Conservation (phyloP, 768 basidiomycete genomes). For the Lactifluus rugatus region DNA sequence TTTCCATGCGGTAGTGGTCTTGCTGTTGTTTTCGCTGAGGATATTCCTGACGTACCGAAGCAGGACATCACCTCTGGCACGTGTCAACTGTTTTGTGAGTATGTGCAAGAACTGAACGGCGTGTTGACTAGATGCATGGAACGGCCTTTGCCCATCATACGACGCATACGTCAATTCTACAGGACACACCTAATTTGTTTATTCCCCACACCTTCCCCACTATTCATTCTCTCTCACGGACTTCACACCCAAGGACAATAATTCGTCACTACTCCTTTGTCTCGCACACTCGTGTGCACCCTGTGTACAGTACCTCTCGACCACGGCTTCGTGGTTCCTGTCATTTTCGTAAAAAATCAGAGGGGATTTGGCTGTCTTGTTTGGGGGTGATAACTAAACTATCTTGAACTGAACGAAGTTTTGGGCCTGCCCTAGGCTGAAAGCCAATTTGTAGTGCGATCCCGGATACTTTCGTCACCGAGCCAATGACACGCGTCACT, state of each 20-base stretch:
- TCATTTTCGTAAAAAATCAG: neutral
- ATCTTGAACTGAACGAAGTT: neutral
- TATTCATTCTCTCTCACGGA: neutral
- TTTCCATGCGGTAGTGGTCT: slow-evolving; percentile 7
- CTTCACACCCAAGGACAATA: neutral
- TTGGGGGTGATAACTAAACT: neutral
- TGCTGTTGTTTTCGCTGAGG: slow-evolving; percentile 18
- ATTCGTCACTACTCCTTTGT: neutral
- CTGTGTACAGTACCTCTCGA: neutral
- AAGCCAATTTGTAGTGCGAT: too few relatives aligned
- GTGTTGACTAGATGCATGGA: slow-evolving; percentile 6
- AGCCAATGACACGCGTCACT: too few relatives aligned
- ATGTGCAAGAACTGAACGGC: neutral
- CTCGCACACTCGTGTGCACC: neutral
- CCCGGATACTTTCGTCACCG: too few relatives aligned
- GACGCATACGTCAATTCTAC: neutral
- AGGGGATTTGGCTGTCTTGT: neutral
- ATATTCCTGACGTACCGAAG: slow-evolving; percentile 3
- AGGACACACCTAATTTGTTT: neutral
- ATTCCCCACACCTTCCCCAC: neutral
- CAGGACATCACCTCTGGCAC: neutral
- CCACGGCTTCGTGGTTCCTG: neutral
- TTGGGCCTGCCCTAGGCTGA: neutral
- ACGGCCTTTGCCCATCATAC: slow-evolving; percentile 13
- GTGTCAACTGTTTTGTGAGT: neutral